Conservation (phyloP, 116 monocot genomes). For the Posidonia oceanica region DNA sequence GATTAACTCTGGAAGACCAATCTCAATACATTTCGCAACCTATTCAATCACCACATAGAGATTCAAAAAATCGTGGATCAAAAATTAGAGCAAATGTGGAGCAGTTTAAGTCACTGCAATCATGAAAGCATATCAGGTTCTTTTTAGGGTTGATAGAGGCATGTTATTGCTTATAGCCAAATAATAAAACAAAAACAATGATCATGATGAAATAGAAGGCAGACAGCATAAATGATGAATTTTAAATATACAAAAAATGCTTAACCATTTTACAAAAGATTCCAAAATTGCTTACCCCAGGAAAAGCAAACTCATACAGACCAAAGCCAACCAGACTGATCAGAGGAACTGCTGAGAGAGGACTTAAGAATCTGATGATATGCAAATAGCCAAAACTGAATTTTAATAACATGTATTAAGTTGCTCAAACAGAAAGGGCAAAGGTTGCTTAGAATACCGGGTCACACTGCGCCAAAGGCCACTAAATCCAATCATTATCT, state of each 20-base stretch:
- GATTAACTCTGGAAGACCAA: slow-evolving; percentile 82
- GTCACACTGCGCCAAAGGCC: slow-evolving; percentile 79
- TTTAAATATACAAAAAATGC: too few species aligned
- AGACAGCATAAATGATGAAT: too few species aligned
- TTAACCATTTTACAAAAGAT: too few species aligned
- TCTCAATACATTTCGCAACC: slow-evolving; percentile 93
- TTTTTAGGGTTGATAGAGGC: too few species aligned
- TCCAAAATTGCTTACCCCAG: slow-evolving; percentile 20
- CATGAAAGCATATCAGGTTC: too few species aligned
- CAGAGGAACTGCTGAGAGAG: slow-evolving; percentile 68
- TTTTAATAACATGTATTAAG: slow-evolving; percentile 1
- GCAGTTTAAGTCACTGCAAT: too few species aligned
- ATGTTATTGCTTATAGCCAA: too few species aligned
- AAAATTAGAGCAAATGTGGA: too few species aligned
- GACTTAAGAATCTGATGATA: slow-evolving; percentile 60
- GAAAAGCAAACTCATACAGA: slow-evolving; percentile 77
- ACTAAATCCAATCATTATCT: slow-evolving; percentile 82
- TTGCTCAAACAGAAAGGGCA: not conserved
- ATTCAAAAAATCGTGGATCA: too few species aligned
- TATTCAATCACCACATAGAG: slow-evolving; percentile 21
- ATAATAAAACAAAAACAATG: too few species aligned
- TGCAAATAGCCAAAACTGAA: not conserved
- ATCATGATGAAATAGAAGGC: too few species aligned
- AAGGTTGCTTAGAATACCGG: slow-evolving; percentile 21
- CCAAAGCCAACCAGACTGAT: slow-evolving; percentile 64